Evolutionary conservation across 305 asterid species (phyloP).

Genomic region (Fraxinus greggii): DNA sequence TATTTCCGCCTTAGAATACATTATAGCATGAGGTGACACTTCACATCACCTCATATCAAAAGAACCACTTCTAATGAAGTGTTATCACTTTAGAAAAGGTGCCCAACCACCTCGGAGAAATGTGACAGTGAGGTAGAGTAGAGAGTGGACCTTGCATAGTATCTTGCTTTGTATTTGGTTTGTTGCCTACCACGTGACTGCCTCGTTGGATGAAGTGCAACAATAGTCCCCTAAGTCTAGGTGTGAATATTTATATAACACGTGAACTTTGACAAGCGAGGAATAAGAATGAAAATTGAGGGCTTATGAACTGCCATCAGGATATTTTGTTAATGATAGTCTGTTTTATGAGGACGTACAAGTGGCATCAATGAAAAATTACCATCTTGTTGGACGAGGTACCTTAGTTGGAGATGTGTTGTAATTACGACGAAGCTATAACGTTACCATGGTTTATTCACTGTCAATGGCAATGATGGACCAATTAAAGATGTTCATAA

Average conservation of each 20-base stretch:
- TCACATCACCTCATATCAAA: not conserved
- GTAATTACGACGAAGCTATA: not conserved
- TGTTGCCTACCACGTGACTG: not conserved
- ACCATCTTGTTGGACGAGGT: not conserved
- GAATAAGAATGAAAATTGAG: not conserved
- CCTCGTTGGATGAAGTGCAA: too few relatives aligned
- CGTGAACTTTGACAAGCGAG: not conserved
- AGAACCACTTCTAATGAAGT: not conserved
- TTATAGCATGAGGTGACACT: not conserved
- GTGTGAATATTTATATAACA: not conserved
- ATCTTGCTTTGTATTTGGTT: not conserved
- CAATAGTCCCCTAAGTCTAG: not conserved
- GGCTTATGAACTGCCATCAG: not conserved
- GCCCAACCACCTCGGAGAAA: not conserved
- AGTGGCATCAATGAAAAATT: not conserved
- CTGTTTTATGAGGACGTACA: not conserved
- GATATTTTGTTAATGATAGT: not conserved
- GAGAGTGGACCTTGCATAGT: not conserved
- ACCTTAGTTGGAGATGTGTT: not conserved
- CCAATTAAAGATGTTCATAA: not conserved
- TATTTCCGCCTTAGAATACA: not conserved
- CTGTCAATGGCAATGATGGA: not conserved
- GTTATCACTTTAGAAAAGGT: not conserved
- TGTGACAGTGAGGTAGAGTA: not conserved
- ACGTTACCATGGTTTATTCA: not conserved